Percentiles rank a stretch among this genome's conserved stretches.
These are phyloP conservation scores for Lachnellula willkommii DNA, from an alignment of 2,329 filamentous ascomycete genomes.

Conservation along the genomic window DNA sequence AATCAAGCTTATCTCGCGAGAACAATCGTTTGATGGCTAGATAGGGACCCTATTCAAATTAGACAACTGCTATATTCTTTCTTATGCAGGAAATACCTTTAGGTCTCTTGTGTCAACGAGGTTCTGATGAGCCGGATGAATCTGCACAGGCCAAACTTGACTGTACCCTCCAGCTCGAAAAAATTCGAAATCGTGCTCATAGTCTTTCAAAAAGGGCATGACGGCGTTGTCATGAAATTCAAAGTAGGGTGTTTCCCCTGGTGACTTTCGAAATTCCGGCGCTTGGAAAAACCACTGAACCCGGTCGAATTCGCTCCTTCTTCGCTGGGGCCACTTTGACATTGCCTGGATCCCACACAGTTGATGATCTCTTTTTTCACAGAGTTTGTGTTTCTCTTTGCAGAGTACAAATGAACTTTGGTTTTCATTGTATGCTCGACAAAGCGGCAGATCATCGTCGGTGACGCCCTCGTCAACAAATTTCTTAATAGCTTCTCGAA, in stretches of 20 bases:
- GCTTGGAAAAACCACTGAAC: slow-evolving; percentile 4
- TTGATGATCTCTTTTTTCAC: neutral
- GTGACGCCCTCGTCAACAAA: neutral
- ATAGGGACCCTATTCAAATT: neutral
- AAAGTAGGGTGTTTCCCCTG: neutral
- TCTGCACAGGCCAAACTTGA: slow-evolving; percentile 4
- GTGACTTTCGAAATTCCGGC: neutral
- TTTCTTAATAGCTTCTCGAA: neutral
- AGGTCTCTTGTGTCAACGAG: neutral
- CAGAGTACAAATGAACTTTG: neutral
- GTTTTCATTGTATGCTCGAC: neutral
- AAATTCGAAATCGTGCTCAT: neutral
- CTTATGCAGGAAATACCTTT: neutral
- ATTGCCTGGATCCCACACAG: neutral
- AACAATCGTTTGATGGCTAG: neutral
- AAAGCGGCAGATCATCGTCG: neutral
- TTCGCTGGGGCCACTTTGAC: neutral
- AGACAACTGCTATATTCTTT: neutral
- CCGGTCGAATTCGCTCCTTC: neutral
- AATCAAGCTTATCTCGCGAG: neutral
- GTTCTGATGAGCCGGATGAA: slow-evolving; percentile 2
- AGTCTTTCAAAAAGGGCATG: slow-evolving; percentile 3
- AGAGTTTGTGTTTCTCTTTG: neutral
- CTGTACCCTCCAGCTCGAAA: slow-evolving; percentile 1
- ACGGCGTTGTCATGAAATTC: neutral